Evolutionary conservation across 805 yeast species (phyloP).

Genomic region (Wickerhamomyces hampshirensis): DNA sequence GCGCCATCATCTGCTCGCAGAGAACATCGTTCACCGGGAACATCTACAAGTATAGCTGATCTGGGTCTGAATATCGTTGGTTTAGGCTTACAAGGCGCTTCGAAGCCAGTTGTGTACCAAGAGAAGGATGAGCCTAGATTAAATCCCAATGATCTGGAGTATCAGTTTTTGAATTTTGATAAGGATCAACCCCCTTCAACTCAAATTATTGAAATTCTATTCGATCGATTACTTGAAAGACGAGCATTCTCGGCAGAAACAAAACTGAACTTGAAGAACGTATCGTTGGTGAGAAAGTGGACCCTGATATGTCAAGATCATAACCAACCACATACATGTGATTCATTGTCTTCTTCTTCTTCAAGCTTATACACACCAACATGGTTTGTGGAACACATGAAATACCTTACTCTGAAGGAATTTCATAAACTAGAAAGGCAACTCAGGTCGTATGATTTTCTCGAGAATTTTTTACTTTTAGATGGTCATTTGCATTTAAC

Average conservation of each 20-base stretch:
- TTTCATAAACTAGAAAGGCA: conserved; percentile 22
- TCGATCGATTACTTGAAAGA: conserved; percentile 13
- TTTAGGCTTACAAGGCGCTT: conserved; percentile 10
- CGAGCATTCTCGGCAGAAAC: conserved; percentile 23
- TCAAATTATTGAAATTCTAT: conserved; percentile 20
- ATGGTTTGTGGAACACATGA: conserved; percentile 19
- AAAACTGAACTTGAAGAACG: conserved; percentile 10
- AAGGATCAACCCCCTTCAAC: conserved; percentile 25
- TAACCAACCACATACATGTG: conserved; percentile 1
- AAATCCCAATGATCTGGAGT: conserved; percentile 11
- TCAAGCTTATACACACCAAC: conserved; percentile 8
- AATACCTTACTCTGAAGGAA: conserved; percentile 13
- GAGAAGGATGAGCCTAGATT: conserved; percentile 2
- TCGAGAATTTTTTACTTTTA: conserved; percentile 36
- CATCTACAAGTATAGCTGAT: conserved; percentile 9
- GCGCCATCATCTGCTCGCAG: too few species aligned
- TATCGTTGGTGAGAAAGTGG: conserved; percentile 23
- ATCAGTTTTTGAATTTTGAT: conserved; percentile 24
- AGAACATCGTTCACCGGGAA: conserved; percentile 1
- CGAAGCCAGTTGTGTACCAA: conserved; percentile 4
- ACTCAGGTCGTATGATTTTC: conserved; percentile 22
- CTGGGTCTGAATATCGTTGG: conserved; percentile 23
- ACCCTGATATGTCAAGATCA: conserved; percentile 24
- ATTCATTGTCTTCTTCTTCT: not conserved
- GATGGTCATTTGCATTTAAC: conserved; percentile 50